A percentile compares a stretch with the other conserved stretches of the same genome.
phyloP scores from a whole-genome alignment of 805 yeast genomes.

The Cyberlindnera saturnus region DNA sequence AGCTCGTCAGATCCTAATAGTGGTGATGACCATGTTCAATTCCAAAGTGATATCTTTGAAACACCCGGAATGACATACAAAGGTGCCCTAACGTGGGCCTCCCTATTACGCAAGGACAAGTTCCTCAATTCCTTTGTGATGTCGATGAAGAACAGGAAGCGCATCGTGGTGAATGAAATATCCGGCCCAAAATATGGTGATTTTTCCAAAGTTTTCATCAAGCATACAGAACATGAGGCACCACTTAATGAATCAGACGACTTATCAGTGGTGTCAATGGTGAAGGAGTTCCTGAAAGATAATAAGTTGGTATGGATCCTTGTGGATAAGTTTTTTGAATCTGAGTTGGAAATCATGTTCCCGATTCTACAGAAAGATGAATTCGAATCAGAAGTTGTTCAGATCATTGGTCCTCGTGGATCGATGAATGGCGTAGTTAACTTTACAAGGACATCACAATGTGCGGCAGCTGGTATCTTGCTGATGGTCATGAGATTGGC shows the following conservation, averaged over 20 bases:
- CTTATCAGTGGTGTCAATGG: not conserved
- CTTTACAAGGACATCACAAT: slow-evolving; percentile 14
- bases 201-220: not conserved
- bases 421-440: slow-evolving; percentile 3
- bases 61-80: slow-evolving; percentile 10
- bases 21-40: not conserved
- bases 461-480: slow-evolving; percentile 16
- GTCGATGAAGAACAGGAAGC: slow-evolving; percentile 5
- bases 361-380: slow-evolving; percentile 18
- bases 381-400: slow-evolving; percentile 7
- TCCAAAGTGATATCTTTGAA: slow-evolving; percentile 6
- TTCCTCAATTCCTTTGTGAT: slow-evolving; percentile 16
- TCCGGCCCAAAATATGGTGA: not conserved
- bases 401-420: slow-evolving; percentile 15
- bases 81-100: slow-evolving; percentile 22
- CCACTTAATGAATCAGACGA: not conserved
- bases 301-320: slow-evolving; percentile 19
- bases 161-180: not conserved
- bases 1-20: not conserved
- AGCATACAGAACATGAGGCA: not conserved
- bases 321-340: slow-evolving; percentile 20
- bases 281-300: slow-evolving; percentile 10
- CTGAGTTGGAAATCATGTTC: slow-evolving; percentile 15
- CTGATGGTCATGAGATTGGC: slow-evolving; percentile 19
- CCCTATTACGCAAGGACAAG: slow-evolving; percentile 19